These are phyloP conservation scores for Puccinia sorghi DNA, from an alignment of 1,284 basidiomycete species.

Conservation along the genomic window DNA sequence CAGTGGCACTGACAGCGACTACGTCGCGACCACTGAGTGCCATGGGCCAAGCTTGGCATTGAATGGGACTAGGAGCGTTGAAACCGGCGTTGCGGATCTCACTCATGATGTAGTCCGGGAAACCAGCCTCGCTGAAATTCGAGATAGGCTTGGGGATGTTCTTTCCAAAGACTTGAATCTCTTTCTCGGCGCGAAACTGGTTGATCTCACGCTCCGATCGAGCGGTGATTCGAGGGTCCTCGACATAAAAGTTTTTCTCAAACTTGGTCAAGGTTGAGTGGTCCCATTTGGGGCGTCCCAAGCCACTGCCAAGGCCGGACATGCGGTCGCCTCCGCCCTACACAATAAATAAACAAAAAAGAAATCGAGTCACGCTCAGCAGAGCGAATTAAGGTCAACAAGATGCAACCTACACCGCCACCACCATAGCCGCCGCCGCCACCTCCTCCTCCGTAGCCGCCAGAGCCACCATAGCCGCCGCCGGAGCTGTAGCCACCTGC, in stretches of 20 bases:
- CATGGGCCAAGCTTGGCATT: slow-evolving; percentile 99
- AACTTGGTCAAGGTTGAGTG: slow-evolving; percentile 68
- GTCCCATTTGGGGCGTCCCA: slow-evolving; percentile 83
- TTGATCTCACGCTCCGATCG: slow-evolving; percentile 83
- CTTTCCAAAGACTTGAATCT: slow-evolving; percentile 89
- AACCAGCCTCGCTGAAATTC: slow-evolving; percentile 89
- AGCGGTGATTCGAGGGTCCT: slow-evolving; percentile 79
- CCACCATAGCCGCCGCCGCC: slow-evolving; percentile 49
- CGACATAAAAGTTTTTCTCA: slow-evolving; percentile 91
- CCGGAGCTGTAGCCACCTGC: slow-evolving; percentile 10
- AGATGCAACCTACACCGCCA: slow-evolving; percentile 49
- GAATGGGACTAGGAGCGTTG: slow-evolving; percentile 83
- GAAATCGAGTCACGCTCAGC: slow-evolving; percentile 12
- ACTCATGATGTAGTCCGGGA: slow-evolving; percentile 91
- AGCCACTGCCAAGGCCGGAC: slow-evolving; percentile 76
- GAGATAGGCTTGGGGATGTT: slow-evolving; percentile 85
- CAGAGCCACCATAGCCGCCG: slow-evolving; percentile 37
- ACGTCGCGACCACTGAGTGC: slow-evolving; percentile 89
- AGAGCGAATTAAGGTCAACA: neutral
- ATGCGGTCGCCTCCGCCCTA: slow-evolving; percentile 70
- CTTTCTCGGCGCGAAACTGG: slow-evolving; percentile 78
- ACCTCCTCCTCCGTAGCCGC: slow-evolving; percentile 50
- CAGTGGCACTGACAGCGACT: slow-evolving; percentile 94
- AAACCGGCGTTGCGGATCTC: slow-evolving; percentile 95
- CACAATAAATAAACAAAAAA: too few relatives aligned